Evolutionary conservation across 2,329 filamentous ascomycete genomes (phyloP).

Genomic region (Aspergillus ochraceoroseus): DNA sequence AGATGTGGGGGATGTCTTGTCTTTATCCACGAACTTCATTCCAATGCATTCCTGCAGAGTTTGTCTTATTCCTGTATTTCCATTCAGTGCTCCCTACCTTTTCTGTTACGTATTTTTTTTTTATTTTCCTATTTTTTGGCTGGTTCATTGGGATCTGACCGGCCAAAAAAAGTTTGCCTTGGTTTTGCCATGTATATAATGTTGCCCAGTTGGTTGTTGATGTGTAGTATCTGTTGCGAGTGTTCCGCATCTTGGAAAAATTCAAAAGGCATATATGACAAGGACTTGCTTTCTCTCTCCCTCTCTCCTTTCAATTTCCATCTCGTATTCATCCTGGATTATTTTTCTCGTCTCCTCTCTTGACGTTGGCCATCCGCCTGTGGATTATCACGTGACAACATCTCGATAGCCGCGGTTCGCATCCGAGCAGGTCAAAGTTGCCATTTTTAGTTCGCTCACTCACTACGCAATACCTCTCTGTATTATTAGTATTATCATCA

Average conservation of each 20-base stretch:
- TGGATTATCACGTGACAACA: slow-evolving; percentile 3
- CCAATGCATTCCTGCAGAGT: neutral
- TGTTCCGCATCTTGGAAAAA: slow-evolving; percentile 15
- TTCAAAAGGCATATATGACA: slow-evolving; percentile 7
- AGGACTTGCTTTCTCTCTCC: neutral
- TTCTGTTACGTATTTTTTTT: neutral
- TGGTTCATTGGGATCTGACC: slow-evolving; percentile 15
- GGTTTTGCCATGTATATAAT: slow-evolving; percentile 21
- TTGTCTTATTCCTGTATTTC: neutral
- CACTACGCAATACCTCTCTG: no score
- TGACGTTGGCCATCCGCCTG: slow-evolving; percentile 4
- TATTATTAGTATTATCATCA: no score
- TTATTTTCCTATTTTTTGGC: slow-evolving; percentile 13
- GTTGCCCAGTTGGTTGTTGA: slow-evolving; percentile 12
- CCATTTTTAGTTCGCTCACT: no score
- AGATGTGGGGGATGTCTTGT: no score
- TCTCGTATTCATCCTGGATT: no score
- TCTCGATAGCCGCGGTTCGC: slow-evolving; percentile 21
- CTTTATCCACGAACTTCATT: neutral
- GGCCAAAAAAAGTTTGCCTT: slow-evolving; percentile 18
- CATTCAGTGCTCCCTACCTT: neutral
- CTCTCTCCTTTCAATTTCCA: no score
- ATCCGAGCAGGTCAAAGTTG: slow-evolving; percentile 23
- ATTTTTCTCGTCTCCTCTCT: neutral
- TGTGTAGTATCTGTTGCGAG: slow-evolving; percentile 8